These are phyloP conservation scores for Pichia kudriavzevii DNA, from an alignment of 1,139 yeast genomes.

Conservation along the genomic window DNA sequence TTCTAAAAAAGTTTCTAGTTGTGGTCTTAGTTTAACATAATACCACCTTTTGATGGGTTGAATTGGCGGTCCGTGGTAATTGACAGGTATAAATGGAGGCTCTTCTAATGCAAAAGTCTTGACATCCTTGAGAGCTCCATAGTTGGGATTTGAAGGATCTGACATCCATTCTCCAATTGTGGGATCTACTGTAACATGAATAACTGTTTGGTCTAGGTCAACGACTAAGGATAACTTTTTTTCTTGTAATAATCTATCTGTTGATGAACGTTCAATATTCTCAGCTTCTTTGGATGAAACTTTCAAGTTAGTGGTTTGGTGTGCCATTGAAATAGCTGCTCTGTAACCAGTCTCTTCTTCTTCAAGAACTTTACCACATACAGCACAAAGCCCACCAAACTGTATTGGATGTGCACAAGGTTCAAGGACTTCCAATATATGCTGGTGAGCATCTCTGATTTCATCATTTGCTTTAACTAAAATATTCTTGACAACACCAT, in stretches of 20 bases:
- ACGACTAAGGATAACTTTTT: slow-evolving; percentile 81
- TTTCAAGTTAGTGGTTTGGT: slow-evolving; percentile 78
- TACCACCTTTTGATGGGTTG: slow-evolving; percentile 68
- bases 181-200: slow-evolving; percentile 97
- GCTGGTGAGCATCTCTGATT: slow-evolving; percentile 42
- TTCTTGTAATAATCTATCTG: slow-evolving; percentile 52
- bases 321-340: slow-evolving; percentile 85
- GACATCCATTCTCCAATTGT: slow-evolving; percentile 95
- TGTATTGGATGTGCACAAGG: slow-evolving; percentile 95
- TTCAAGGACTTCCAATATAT: slow-evolving; percentile 55
- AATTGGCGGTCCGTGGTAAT: slow-evolving; percentile 50
- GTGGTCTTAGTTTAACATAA: slow-evolving; percentile 89
- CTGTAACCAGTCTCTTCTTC: slow-evolving; percentile 75
- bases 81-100: slow-evolving; percentile 52
- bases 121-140: slow-evolving; percentile 78
- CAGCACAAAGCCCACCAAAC: slow-evolving; percentile 90
- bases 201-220: slow-evolving; percentile 94
- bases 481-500: slow-evolving; percentile 54
- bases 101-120: slow-evolving; percentile 71
- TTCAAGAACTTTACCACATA: slow-evolving; percentile 83
- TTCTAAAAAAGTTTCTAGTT: slow-evolving; percentile 63
- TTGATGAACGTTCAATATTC: slow-evolving; percentile 64
- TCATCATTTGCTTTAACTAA: slow-evolving; percentile 52
- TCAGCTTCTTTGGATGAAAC: slow-evolving; percentile 84
- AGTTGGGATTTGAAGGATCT: slow-evolving; percentile 79